These are phyloP conservation scores for Nidularia sp. DNA, from an alignment of 768 basidiomycete genomes.

Conservation along the genomic window DNA sequence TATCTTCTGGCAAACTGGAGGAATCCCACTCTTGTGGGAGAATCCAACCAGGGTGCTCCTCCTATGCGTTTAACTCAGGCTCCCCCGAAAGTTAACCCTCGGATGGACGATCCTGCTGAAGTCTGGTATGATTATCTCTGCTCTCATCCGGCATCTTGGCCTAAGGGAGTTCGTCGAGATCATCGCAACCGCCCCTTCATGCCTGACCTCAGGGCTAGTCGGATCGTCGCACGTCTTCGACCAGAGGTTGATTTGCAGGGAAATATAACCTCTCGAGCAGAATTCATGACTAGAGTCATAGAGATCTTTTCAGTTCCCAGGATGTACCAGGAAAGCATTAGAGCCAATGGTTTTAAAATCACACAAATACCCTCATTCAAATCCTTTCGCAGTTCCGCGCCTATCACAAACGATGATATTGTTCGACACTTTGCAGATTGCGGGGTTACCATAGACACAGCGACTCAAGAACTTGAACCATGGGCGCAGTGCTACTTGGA, in stretches of 20 bases:
- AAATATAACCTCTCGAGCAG: slow-evolving; percentile 24
- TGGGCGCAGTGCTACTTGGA: slow-evolving; percentile 13
- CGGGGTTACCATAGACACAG: slow-evolving; percentile 28
- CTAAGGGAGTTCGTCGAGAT: slow-evolving; percentile 41
- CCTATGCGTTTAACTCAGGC: slow-evolving; percentile 4
- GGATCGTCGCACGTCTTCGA: slow-evolving; percentile 44
- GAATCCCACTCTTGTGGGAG: slow-evolving; percentile 25
- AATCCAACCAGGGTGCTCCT: slow-evolving; percentile 2
- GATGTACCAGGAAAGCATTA: slow-evolving; percentile 31
- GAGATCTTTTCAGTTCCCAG: slow-evolving; percentile 36
- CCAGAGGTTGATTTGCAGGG: slow-evolving; percentile 27
- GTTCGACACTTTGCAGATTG: slow-evolving; percentile 38
- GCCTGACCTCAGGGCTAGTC: slow-evolving; percentile 41
- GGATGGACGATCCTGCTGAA: slow-evolving; percentile 41
- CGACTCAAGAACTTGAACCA: slow-evolving; percentile 15
- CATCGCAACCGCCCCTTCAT: slow-evolving; percentile 29
- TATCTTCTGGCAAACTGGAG: slow-evolving; percentile 40
- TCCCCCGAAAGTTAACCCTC: slow-evolving; percentile 33
- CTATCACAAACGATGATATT: slow-evolving; percentile 26
- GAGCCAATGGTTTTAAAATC: slow-evolving; percentile 26
- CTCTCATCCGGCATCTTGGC: slow-evolving; percentile 39
- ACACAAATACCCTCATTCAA: slow-evolving; percentile 23
- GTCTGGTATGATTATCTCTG: slow-evolving; percentile 42
- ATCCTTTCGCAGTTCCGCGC: slow-evolving; percentile 23
- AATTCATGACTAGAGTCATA: slow-evolving; percentile 33